phyloP scores from a whole-genome alignment of 31 red algal species.

The Odonthalia washingtoniensis region DNA sequence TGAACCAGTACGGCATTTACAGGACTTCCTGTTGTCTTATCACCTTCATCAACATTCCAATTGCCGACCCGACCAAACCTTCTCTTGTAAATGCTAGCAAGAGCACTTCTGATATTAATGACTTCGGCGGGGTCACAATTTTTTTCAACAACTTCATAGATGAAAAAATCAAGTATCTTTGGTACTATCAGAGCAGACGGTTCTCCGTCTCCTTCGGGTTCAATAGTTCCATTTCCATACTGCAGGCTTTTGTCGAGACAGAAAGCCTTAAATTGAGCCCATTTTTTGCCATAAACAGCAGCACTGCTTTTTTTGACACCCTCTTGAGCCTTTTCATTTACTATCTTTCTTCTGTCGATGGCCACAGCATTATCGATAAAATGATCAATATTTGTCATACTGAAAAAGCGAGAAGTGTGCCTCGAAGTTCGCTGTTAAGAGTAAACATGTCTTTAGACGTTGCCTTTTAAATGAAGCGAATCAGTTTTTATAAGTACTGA shows the following conservation, averaged over 20 bases:
- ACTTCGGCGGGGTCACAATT: not conserved
- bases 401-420: too few relatives aligned
- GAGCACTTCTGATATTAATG: conserved; percentile 23
- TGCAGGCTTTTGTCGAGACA: not conserved
- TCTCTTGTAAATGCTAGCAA: conserved; percentile 26
- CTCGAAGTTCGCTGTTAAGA: too few relatives aligned
- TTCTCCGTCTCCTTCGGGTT: not conserved
- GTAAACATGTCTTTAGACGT: too few relatives aligned
- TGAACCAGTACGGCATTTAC: not conserved
- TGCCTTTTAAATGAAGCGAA: too few relatives aligned
- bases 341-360: too few relatives aligned
- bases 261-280: not conserved
- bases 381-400: too few relatives aligned
- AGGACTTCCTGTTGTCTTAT: not conserved
- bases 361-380: too few relatives aligned
- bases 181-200: not conserved
- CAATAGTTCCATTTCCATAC: not conserved
- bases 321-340: too few relatives aligned
- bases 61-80: conserved; percentile 16
- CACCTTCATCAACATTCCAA: not conserved
- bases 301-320: too few relatives aligned
- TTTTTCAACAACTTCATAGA: conserved; percentile 18
- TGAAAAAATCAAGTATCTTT: conserved; percentile 3
- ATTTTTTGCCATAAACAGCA: not conserved
- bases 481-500: too few relatives aligned